Percentiles rank a stretch among this genome's conserved stretches.
phyloP scores from a whole-genome alignment of 2,329 filamentous ascomycete species.

The Thielaviopsis ethacetica region DNA sequence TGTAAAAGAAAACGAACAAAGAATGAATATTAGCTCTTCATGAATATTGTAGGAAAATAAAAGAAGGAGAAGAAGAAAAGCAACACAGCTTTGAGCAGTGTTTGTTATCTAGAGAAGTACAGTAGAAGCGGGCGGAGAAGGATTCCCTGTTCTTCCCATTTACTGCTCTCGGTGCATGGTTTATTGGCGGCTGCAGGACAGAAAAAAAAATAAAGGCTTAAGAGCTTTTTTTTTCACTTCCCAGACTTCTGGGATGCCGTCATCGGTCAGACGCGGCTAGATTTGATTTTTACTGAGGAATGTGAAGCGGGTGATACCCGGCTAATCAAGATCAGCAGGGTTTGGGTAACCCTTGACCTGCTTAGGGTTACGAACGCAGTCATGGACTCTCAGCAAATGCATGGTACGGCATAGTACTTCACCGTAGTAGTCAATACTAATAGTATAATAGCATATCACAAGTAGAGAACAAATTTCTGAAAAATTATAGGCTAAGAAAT shows the following conservation, averaged over 20 bases:
- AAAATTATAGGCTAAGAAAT: not conserved
- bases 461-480: too few relatives aligned
- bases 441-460: too few relatives aligned
- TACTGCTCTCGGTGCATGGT: slow-evolving; percentile 6
- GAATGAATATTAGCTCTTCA: not conserved
- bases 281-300: not conserved
- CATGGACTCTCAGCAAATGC: too few relatives aligned
- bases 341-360: not conserved
- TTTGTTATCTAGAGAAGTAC: not conserved
- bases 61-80: not conserved
- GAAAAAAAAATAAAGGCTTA: not conserved
- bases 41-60: not conserved
- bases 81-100: too few relatives aligned
- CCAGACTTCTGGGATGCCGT: not conserved
- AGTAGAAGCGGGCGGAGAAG: not conserved
- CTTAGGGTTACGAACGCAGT: too few relatives aligned
- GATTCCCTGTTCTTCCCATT: slow-evolving; percentile 7
- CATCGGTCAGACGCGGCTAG: not conserved
- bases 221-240: not conserved
- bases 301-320: not conserved
- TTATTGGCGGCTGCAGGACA: not conserved
- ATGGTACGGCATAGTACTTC: too few relatives aligned
- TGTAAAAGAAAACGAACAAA: slow-evolving; percentile 17
- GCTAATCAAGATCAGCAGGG: not conserved
- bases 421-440: too few relatives aligned